Conservation (phyloP, 2,329 filamentous ascomycete genomes). For the Arthroderma sp. region DNA sequence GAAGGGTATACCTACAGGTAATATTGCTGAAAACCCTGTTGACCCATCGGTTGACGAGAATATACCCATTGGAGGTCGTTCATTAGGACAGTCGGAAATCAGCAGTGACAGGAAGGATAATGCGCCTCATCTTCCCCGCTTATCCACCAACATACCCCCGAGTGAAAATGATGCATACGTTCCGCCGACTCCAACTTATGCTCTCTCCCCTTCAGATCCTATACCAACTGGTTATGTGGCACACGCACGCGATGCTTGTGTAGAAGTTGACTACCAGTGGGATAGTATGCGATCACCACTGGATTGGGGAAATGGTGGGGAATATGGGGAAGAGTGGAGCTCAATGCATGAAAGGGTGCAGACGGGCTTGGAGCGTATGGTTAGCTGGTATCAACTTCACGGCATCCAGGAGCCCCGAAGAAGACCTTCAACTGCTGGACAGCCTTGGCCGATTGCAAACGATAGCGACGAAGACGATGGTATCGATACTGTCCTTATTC, state of each 20-base stretch:
- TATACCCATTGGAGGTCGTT: too few relatives aligned
- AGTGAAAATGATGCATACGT: constrained; percentile 43
- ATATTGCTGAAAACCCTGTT: too few relatives aligned
- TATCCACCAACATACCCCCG: constrained; percentile 21
- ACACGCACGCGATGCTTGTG: constrained; percentile 77
- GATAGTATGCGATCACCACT: constrained; percentile 71
- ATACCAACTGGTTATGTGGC: constrained; percentile 82
- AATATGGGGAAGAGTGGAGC: constrained; percentile 88
- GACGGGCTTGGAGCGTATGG: constrained; percentile 60
- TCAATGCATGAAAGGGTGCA: constrained; percentile 87
- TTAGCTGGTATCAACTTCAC: constrained; percentile 65
- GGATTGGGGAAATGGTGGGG: constrained; percentile 76
- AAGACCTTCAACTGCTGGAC: neutral
- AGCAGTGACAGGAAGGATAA: neutral
- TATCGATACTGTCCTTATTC: constrained; percentile 63
- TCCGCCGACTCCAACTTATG: constrained; percentile 68
- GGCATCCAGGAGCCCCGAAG: constrained; percentile 12
- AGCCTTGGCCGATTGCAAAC: constrained; percentile 20
- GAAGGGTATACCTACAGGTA: constrained; percentile 26
- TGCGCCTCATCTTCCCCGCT: constrained; percentile 16
- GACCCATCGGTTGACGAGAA: too few relatives aligned
- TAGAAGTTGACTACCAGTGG: constrained; percentile 87
- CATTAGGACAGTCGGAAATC: too few relatives aligned
- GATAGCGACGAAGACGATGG: constrained; percentile 45
- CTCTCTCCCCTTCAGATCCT: constrained; percentile 62